A percentile compares a stretch with the other conserved stretches of the same genome.
Conservation (phyloP, 176 grass and related monocot genomes). For the Musa beccarii region DNA sequence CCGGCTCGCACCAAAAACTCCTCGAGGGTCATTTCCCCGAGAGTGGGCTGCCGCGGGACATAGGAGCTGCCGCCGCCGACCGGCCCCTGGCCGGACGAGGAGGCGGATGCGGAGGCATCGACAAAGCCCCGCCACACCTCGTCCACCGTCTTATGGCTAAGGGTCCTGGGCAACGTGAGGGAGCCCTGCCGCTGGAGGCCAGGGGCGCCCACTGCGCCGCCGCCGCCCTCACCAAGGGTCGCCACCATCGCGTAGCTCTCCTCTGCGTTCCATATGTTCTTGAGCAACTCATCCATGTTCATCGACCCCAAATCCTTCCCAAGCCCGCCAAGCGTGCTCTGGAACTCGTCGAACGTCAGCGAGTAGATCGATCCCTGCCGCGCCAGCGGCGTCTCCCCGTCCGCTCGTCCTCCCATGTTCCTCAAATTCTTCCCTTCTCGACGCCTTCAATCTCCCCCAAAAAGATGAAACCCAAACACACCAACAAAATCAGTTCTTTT, state of each 20-base stretch:
- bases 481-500: not conserved
- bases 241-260: slow-evolving; percentile 60
- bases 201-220: not conserved
- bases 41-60: not conserved
- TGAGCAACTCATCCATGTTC: slow-evolving; percentile 95
- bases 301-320: slow-evolving; percentile 84
- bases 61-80: slow-evolving; percentile 27
- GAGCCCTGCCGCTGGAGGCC: slow-evolving; percentile 71
- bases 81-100: slow-evolving; percentile 6
- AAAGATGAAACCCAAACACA: not conserved
- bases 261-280: slow-evolving; percentile 93
- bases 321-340: slow-evolving; percentile 46
- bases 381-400: slow-evolving; percentile 19
- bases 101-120: not conserved
- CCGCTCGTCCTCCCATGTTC: not conserved
- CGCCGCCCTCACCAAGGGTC: not conserved
- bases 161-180: slow-evolving; percentile 58
- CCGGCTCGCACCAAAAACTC: not conserved
- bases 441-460: not conserved
- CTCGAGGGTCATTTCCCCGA: slow-evolving; percentile 10
- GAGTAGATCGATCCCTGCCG: slow-evolving; percentile 63
- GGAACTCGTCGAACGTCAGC: slow-evolving; percentile 80
- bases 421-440: not conserved
- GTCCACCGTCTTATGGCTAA: slow-evolving; percentile 94
- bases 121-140: slow-evolving; percentile 71